These are phyloP conservation scores for Tylopilus vinaceipallidus DNA, from an alignment of 768 basidiomycete genomes.

Conservation along the genomic window DNA sequence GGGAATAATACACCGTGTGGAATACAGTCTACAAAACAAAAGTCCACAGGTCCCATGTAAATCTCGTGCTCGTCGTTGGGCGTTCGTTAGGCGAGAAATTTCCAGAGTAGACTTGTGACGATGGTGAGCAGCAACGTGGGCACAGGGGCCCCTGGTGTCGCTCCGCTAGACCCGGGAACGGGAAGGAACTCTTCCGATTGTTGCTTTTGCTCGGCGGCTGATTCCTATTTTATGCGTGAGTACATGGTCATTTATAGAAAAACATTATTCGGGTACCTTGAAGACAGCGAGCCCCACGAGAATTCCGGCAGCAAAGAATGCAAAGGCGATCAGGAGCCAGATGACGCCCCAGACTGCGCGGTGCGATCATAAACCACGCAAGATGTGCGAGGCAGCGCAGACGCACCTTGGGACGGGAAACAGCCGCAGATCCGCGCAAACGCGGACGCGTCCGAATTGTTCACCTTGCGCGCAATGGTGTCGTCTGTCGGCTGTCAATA, in stretches of 20 bases:
- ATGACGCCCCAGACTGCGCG: constrained; percentile 85
- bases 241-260: neutral
- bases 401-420: constrained; percentile 73
- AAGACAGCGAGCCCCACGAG: constrained; percentile 78
- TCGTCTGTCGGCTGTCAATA: constrained; percentile 52
- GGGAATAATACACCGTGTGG: constrained; percentile 7
- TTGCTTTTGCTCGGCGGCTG: constrained; percentile 50
- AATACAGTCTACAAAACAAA: neutral
- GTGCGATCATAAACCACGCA: constrained; percentile 6
- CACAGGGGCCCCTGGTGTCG: constrained; percentile 29
- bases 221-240: constrained; percentile 43
- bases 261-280: constrained; percentile 67
- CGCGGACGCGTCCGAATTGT: constrained; percentile 82
- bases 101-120: constrained; percentile 26
- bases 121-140: constrained; percentile 23
- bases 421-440: constrained; percentile 86
- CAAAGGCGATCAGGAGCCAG: constrained; percentile 75
- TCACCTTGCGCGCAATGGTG: constrained; percentile 79
- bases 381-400: neutral
- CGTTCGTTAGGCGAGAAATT: constrained; percentile 19
- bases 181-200: constrained; percentile 60
- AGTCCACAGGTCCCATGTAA: no score
- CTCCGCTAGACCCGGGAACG: constrained; percentile 48
- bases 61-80: no score
- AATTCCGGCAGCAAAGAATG: constrained; percentile 73